Evolutionary conservation across 345 rosid genomes (phyloP), one percentile per base, ranked within the genome.

Genomic region (Brassica carinata): DNA sequence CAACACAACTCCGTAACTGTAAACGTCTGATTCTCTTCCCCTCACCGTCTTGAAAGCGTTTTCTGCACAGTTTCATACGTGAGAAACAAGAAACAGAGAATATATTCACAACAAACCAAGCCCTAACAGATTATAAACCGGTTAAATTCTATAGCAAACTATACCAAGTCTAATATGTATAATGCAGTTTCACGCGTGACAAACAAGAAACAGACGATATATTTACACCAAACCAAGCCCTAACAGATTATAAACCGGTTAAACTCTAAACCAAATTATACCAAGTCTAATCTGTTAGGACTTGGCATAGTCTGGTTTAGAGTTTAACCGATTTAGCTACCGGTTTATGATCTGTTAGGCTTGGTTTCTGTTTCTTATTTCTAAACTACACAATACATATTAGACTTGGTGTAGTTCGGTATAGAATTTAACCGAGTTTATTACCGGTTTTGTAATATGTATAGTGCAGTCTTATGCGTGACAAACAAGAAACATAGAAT

Each of bases 1-100:
- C 81, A 91, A 59, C 55, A 91, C 88, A n/a, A 91, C 90, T 72
- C 96, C 93, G 1, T 86, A 89, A 57, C 96, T 87, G 74, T 89
- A 91, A 29, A 89, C 93, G 19, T 91, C 96, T 0, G 90, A 86
- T 59, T 88, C 89, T 83, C 84, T 87, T 84, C 89, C 86, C 81
- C 83, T 86, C 17, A 71, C 73, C 0, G 84, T 81, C 57, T 79
- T 83, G 67, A 75, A 92, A 38, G 93, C 96, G 76, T 84, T 88
- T 71, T 94, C 98, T 91, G 88, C 66, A 75, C 15, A 69, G 31
- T 26, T 51, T 72, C 67, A 77, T 43, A 10, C 23, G 15, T 69
- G 2, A 0, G 36, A n/a, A 2, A 14, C 1, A 33, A 78, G 59
- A 64, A 27, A 53, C 72, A 53, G 59, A 55, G 59, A 34, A 45